These are phyloP conservation scores for Digitaria exilis DNA, from an alignment of 202 grass and related monocot genomes.

Conservation along the genomic window DNA sequence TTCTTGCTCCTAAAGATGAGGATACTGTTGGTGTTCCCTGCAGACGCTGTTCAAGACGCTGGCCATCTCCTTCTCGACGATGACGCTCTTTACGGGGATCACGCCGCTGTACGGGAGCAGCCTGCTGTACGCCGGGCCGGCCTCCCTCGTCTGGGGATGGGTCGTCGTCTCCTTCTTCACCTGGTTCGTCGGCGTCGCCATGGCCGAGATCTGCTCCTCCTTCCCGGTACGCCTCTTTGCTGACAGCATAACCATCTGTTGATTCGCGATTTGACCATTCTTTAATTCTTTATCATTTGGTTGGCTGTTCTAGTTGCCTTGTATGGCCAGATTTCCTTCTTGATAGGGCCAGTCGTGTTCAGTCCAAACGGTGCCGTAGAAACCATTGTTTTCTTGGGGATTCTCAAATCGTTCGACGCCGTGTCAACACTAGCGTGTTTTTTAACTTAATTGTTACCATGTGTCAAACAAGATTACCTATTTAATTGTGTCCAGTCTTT, in stretches of 20 bases:
- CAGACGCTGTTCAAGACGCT: slow-evolving; percentile 99
- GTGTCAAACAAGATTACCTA: not conserved
- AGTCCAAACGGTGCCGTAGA: not conserved
- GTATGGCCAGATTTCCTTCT: not conserved
- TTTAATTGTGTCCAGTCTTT: not conserved
- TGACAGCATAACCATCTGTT: too few relatives aligned
- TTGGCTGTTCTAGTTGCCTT: not conserved
- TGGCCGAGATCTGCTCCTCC: slow-evolving; percentile 99
- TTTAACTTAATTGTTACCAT: not conserved
- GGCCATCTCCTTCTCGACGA: slow-evolving; percentile 98
- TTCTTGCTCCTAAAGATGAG: not conserved
- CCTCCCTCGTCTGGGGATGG: slow-evolving; percentile 92
- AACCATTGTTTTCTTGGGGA: not conserved
- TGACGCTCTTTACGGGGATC: slow-evolving; percentile 98
- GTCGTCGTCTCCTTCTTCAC: slow-evolving; percentile 99
- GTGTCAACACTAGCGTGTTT: not conserved
- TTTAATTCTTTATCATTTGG: too few relatives aligned
- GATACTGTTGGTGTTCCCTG: not conserved
- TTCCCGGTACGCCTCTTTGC: slow-evolving; percentile 97
- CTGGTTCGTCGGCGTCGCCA: slow-evolving; percentile 97
- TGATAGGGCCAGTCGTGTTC: not conserved
- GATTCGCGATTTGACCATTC: not conserved
- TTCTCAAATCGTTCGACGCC: not conserved
- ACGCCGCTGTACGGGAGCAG: slow-evolving; percentile 91
- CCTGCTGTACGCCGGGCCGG: slow-evolving; percentile 86